Conservation (phyloP, 805 yeast genomes). For the Grigorovia humatica region DNA sequence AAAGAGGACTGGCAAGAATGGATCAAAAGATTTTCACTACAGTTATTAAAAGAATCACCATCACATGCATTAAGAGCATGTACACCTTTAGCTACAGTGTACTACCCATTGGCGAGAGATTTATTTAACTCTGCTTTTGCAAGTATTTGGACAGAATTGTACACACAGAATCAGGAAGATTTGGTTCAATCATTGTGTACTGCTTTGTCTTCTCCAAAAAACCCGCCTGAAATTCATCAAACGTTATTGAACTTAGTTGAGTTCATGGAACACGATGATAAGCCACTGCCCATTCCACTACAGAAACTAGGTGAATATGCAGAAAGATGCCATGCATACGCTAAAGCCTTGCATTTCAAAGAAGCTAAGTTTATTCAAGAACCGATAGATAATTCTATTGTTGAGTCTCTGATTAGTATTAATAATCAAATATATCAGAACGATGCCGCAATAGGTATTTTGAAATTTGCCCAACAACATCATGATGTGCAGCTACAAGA, state of each 20-base stretch:
- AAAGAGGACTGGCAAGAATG: slow-evolving; percentile 96
- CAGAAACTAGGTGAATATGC: slow-evolving; percentile 84
- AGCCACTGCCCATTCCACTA: slow-evolving; percentile 79
- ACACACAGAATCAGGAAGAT: slow-evolving; percentile 83
- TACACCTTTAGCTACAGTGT: slow-evolving; percentile 73
- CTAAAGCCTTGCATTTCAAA: slow-evolving; percentile 88
- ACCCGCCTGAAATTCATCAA: slow-evolving; percentile 91
- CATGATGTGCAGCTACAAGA: slow-evolving; percentile 84
- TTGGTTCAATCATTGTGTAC: slow-evolving; percentile 72
- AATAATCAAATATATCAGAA: slow-evolving; percentile 90
- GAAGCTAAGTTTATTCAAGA: slow-evolving; percentile 91
- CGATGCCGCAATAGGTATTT: slow-evolving; percentile 92
- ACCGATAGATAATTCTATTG: slow-evolving; percentile 71
- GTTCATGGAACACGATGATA: slow-evolving; percentile 93
- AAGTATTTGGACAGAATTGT: slow-evolving; percentile 84
- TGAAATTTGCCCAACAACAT: slow-evolving; percentile 83
- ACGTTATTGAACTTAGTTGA: slow-evolving; percentile 80
- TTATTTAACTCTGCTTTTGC: slow-evolving; percentile 87
- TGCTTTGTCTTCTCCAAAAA: slow-evolving; percentile 78
- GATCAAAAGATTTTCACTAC: slow-evolving; percentile 75
- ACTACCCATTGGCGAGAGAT: slow-evolving; percentile 77
- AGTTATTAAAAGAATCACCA: slow-evolving; percentile 79
- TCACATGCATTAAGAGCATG: slow-evolving; percentile 90
- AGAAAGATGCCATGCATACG: slow-evolving; percentile 89
- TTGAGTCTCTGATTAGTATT: slow-evolving; percentile 81